A percentile compares a stretch with the other conserved stretches of the same genome.
phyloP scores from a whole-genome alignment of 73 alveolate genomes.

The Tetrahymena thermophila region DNA sequence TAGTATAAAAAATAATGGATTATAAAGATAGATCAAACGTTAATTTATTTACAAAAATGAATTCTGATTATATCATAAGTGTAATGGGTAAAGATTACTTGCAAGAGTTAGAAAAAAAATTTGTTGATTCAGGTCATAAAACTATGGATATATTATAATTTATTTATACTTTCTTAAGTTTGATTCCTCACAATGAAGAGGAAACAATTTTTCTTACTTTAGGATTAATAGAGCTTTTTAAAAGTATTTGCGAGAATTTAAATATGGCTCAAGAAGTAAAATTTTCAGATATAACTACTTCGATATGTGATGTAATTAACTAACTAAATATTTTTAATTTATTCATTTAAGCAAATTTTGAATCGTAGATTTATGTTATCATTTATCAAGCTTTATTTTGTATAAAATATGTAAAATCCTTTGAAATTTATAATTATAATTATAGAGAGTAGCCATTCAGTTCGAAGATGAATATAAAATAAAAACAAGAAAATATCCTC shows the following conservation, averaged over 20 bases:
- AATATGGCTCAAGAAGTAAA: background rate
- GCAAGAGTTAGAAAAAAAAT: background rate
- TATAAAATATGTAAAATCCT: too few species aligned
- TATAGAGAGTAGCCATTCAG: background rate
- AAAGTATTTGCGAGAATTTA: background rate
- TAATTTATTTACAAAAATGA: background rate
- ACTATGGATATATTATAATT: background rate
- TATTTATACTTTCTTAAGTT: background rate
- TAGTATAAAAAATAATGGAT: background rate
- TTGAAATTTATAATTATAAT: too few species aligned
- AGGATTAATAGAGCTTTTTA: background rate
- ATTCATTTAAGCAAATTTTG: too few species aligned
- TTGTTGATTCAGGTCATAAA: background rate
- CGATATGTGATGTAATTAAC: background rate
- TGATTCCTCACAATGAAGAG: background rate
- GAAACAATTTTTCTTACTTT: background rate
- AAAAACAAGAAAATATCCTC: background rate
- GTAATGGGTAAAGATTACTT: background rate
- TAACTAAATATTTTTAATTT: background rate
- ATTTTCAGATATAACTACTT: background rate
- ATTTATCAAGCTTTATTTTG: too few species aligned
- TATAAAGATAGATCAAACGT: background rate
- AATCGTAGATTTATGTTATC: too few species aligned
- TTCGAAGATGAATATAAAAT: background rate
- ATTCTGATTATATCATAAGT: background rate